A percentile compares a stretch with the other conserved stretches of the same genome.
phyloP scores from a whole-genome alignment of 768 basidiomycete species.

The Leccinellum rugosiceps region DNA sequence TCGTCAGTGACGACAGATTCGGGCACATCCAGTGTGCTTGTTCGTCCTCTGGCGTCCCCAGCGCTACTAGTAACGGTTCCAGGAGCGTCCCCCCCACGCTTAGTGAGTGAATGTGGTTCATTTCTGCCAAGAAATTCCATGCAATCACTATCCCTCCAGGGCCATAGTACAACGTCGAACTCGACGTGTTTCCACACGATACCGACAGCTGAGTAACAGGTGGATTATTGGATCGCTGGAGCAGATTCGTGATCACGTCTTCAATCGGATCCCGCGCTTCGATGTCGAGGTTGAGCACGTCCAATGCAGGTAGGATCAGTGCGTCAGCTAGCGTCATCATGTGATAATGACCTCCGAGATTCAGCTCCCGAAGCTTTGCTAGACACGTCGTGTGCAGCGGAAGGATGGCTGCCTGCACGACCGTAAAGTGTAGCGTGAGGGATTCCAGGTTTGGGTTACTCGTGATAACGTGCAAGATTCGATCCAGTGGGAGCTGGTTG shows the following conservation, averaged over 20 bases:
- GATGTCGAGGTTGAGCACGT: constrained; percentile 62
- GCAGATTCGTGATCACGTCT: constrained; percentile 60
- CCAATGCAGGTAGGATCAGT: constrained; percentile 55
- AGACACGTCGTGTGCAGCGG: constrained; percentile 56
- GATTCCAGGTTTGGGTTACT: constrained; percentile 55
- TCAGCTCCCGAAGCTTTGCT: constrained; percentile 50
- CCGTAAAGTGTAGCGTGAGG: constrained; percentile 60
- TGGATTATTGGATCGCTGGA: constrained; percentile 58
- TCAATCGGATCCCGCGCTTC: constrained; percentile 75
- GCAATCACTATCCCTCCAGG: constrained; percentile 56
- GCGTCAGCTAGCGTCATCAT: constrained; percentile 60
- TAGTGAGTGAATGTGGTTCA: constrained; percentile 55
- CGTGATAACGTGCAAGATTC: constrained; percentile 61
- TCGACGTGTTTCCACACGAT: constrained; percentile 46
- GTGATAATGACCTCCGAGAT: constrained; percentile 64
- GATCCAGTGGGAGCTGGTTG: constrained; percentile 60
- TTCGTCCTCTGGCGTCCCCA: constrained; percentile 62
- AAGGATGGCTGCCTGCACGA: constrained; percentile 58
- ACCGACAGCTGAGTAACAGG: constrained; percentile 58
- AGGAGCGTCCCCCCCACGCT: constrained; percentile 63
- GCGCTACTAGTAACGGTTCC: constrained; percentile 57
- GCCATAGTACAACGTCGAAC: constrained; percentile 53
- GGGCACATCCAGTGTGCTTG: constrained; percentile 61
- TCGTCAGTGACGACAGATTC: constrained; percentile 51
- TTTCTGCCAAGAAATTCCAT: constrained; percentile 64